Evolutionary conservation across 2,329 filamentous ascomycete species (phyloP).

Genomic region (Fusarium tricinctum): DNA sequence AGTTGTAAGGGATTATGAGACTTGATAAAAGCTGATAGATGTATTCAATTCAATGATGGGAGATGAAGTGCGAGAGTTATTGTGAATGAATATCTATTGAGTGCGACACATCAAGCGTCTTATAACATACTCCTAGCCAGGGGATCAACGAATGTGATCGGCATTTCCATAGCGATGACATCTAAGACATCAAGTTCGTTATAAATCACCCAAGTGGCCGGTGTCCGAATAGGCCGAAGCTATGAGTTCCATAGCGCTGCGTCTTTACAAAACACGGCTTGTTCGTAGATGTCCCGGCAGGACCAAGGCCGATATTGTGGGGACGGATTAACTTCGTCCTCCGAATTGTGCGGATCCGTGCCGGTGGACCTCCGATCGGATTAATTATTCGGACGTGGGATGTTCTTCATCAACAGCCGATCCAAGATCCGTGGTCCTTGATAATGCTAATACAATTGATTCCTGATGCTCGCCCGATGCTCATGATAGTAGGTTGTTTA

Average conservation of each 20-base stretch:
- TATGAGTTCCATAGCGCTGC: not conserved
- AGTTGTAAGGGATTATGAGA: not conserved
- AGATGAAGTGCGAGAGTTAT: not conserved
- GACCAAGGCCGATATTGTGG: slow-evolving; percentile 20
- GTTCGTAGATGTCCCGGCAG: not conserved
- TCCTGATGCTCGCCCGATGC: too few species aligned
- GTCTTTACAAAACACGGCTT: not conserved
- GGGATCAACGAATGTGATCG: accelerated
- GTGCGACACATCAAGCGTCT: not conserved
- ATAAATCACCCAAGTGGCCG: slow-evolving; percentile 1
- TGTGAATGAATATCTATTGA: not conserved
- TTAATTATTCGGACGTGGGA: slow-evolving; percentile 1
- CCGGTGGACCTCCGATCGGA: slow-evolving; percentile 15
- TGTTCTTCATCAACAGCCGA: not conserved
- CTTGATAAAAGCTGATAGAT: not conserved
- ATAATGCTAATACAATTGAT: too few species aligned
- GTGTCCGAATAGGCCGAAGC: slow-evolving; percentile 13
- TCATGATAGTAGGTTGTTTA: too few species aligned
- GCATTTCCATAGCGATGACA: not conserved
- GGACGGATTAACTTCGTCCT: slow-evolving; percentile 24
- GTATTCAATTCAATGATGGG: not conserved
- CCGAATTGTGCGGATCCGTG: slow-evolving; percentile 23
- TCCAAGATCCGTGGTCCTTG: not conserved
- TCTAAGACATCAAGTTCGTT: not conserved
- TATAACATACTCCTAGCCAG: not conserved